Evolutionary conservation across 129 eudicot genomes (phyloP), one percentile per base, ranked within the genome.

Genomic region (Flaveria trinervia): DNA sequence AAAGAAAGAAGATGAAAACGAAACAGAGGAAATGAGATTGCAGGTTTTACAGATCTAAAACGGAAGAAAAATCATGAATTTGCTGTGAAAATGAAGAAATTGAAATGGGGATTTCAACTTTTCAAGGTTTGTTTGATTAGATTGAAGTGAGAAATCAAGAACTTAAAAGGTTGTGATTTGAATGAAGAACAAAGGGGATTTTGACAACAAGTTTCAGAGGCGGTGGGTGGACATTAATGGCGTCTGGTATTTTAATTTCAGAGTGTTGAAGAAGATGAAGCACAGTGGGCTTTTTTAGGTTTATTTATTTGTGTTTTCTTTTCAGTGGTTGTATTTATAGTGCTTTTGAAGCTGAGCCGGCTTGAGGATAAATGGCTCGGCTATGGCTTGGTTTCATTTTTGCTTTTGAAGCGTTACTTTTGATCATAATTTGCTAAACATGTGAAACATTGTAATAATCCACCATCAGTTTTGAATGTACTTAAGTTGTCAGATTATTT

Each of bases 171-270:
- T 18, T 64, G 68, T 26, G 68, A 2, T 59, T 10, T 23, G 6
- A 11, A 59, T 10, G 65, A 5, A 11, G 9, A 50, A 60, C 41
- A 36, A 36, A 36, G 41, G 41, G 41, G 6, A 36, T 5, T 5
- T 36, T 36, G 41, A 36, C 55, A 71, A 71, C 41, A 79, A 71
- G 77, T 28, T 71, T 79, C 75, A 82, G 86, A 79, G 83, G 84
- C 68, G 83, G 90, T 85, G 86, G 89, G 85, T 87, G 83, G 88
- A 88, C 87, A 88, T 86, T 91, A 86, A 84, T 83, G 57, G 71
- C 77, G 70, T 39, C 73, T 76, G 81, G 61, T 68, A 59, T 77
- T 65, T 25, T 68, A 61, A 41, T 46, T 68, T 61, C 60, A 81
- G 81, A 75, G 69, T 51, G 44, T 33, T 13, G 73, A 66, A 5